These are phyloP conservation scores for Apophysomyces variabilis DNA, from an alignment of 371 early-diverging fungal species.

Conservation along the genomic window DNA sequence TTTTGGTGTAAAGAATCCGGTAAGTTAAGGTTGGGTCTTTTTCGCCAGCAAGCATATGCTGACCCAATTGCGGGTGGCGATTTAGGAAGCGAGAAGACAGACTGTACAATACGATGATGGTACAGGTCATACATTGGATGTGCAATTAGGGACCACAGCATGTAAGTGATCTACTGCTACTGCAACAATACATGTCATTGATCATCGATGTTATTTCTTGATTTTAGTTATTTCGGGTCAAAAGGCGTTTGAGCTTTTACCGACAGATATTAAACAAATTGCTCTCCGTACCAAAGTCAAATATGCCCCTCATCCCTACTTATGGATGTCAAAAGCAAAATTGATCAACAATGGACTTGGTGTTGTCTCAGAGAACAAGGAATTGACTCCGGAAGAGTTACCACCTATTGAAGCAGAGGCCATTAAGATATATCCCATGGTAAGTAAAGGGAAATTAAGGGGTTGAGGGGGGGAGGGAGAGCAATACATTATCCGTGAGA, in stretches of 20 bases:
- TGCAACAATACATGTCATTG: neutral
- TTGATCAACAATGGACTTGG: slow-evolving; percentile 47
- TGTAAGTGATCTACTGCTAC: slow-evolving; percentile 31
- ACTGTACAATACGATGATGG: slow-evolving; percentile 51
- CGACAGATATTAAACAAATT: slow-evolving; percentile 50
- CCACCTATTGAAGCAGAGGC: slow-evolving; percentile 45
- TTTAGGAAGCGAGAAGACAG: slow-evolving; percentile 46
- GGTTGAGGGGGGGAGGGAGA: too few species aligned
- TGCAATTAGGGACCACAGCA: slow-evolving; percentile 56
- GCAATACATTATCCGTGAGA: neutral
- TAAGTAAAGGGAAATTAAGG: slow-evolving; percentile 17
- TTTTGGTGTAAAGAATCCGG: slow-evolving; percentile 53
- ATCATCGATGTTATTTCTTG: neutral
- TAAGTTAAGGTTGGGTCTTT: slow-evolving; percentile 24
- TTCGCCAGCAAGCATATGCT: neutral
- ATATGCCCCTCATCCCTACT: slow-evolving; percentile 55
- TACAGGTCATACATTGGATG: slow-evolving; percentile 42
- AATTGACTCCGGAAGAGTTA: slow-evolving; percentile 39
- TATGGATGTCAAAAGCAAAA: slow-evolving; percentile 57
- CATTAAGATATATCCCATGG: slow-evolving; percentile 55
- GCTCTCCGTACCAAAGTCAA: slow-evolving; percentile 53
- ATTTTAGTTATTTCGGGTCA: slow-evolving; percentile 53
- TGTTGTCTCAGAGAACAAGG: slow-evolving; percentile 50
- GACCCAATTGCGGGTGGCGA: too few species aligned
- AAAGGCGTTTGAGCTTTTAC: slow-evolving; percentile 51